Percentiles rank a stretch among this genome's conserved stretches.
Evolutionary conservation across 805 yeast species (phyloP).

Genomic region (Jamesozyma gamospora): DNA sequence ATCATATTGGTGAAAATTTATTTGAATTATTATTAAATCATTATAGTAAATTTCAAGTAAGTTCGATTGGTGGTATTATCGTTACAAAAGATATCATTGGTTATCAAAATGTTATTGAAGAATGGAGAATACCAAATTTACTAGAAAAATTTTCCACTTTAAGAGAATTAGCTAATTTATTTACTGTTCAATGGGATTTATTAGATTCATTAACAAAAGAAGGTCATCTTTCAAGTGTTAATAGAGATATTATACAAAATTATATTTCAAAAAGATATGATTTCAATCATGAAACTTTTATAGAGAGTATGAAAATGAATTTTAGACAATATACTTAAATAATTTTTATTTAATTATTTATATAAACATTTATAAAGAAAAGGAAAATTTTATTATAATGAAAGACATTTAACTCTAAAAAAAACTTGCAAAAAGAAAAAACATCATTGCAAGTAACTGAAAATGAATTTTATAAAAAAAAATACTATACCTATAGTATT

Average conservation of each 20-base stretch:
- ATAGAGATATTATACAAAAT: slow-evolving; percentile 50
- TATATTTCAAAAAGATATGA: slow-evolving; percentile 64
- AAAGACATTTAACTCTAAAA: background rate
- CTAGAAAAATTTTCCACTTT: slow-evolving; percentile 57
- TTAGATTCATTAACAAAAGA: slow-evolving; percentile 70
- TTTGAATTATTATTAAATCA: slow-evolving; percentile 56
- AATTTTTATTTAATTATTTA: too few species aligned
- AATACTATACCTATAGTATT: slow-evolving; percentile 5
- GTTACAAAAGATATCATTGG: slow-evolving; percentile 75
- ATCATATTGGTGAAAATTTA: slow-evolving; percentile 48
- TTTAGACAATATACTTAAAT: slow-evolving; percentile 11
- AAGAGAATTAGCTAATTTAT: slow-evolving; percentile 74
- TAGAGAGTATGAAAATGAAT: slow-evolving; percentile 19
- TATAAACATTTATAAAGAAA: too few species aligned
- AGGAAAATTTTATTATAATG: background rate
- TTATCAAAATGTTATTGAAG: slow-evolving; percentile 57
- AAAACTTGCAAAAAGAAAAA: background rate
- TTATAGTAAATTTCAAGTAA: slow-evolving; percentile 64
- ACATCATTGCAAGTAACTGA: too few species aligned
- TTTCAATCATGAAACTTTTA: slow-evolving; percentile 37
- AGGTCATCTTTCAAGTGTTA: slow-evolving; percentile 62
- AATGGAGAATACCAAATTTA: slow-evolving; percentile 54
- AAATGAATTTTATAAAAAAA: background rate
- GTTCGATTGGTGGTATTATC: slow-evolving; percentile 72
- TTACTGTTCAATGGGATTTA: slow-evolving; percentile 74